Percentiles rank a stretch among this genome's conserved stretches.
Evolutionary conservation across 805 yeast genomes (phyloP).

Genomic region (Lachancea sp.): DNA sequence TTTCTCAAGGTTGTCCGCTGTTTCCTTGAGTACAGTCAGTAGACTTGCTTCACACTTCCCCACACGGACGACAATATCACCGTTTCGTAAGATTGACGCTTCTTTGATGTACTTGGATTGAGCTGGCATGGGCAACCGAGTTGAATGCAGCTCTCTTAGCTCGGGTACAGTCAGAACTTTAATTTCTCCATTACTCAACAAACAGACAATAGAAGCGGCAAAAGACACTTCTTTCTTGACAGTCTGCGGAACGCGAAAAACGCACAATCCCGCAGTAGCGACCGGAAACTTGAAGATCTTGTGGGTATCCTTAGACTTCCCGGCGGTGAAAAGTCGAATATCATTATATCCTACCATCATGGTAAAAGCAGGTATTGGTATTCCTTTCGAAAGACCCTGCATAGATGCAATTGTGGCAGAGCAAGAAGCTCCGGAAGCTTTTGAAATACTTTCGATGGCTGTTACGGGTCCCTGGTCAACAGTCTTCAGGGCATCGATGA

Average conservation of each 20-base stretch:
- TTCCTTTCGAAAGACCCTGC: conserved; percentile 54
- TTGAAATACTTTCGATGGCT: conserved; percentile 51
- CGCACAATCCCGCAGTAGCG: conserved; percentile 46
- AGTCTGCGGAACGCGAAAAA: conserved; percentile 16
- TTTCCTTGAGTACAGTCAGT: conserved; percentile 41
- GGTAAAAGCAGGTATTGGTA: conserved; percentile 54
- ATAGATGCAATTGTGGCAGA: conserved; percentile 55
- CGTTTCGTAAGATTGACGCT: conserved; percentile 45
- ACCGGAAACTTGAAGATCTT: conserved; percentile 48
- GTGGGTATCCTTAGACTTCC: conserved; percentile 57
- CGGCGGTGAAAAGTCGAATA: conserved; percentile 54
- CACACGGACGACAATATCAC: conserved; percentile 53
- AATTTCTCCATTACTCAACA: conserved; percentile 43
- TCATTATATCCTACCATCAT: conserved; percentile 52
- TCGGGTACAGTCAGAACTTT: conserved; percentile 52
- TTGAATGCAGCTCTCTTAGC: conserved; percentile 48
- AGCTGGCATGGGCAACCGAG: conserved; percentile 40
- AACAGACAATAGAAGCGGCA: conserved; percentile 44
- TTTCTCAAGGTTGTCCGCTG: conserved; percentile 37
- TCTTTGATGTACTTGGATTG: conserved; percentile 37
- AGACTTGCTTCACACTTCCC: conserved; percentile 49
- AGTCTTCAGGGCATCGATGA: conserved; percentile 42
- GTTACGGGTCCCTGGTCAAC: conserved; percentile 46
- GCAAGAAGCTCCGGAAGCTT: conserved; percentile 56
- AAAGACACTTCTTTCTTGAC: conserved; percentile 23